Evolutionary conservation across 176 grass and related monocot species (phyloP).

Genomic region (Tillandsia fasciculata): DNA sequence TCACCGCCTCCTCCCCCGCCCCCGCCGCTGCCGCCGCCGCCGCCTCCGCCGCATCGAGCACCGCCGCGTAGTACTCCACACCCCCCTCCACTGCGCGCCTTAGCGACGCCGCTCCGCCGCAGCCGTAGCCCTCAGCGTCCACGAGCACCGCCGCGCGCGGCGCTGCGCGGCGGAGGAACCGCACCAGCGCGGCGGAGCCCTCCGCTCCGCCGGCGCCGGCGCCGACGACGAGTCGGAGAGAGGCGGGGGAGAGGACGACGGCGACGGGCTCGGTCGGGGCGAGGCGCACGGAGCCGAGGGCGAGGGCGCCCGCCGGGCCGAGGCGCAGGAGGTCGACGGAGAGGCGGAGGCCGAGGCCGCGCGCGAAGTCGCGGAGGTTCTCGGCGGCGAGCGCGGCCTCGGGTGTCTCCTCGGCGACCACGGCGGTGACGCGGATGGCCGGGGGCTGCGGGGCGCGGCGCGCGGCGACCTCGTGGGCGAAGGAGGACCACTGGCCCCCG

Average conservation of each 20-base stretch:
- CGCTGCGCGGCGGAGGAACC: constrained; percentile 20
- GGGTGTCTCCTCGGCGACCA: constrained; percentile 37
- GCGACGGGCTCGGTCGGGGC: constrained; percentile 29
- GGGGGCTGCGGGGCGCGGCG: constrained; percentile 20
- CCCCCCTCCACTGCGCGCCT: constrained; percentile 23
- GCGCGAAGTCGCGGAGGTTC: constrained; percentile 54
- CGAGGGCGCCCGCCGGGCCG: constrained; percentile 21
- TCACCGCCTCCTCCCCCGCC: constrained; percentile 21
- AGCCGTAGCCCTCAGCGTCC: constrained; percentile 25
- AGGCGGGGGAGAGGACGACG: constrained; percentile 34
- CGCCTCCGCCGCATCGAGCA: constrained; percentile 32
- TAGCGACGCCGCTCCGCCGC: constrained; percentile 4
- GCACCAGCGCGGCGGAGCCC: constrained; percentile 22
- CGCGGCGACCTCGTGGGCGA: constrained; percentile 37
- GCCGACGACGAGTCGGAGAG: constrained; percentile 29
- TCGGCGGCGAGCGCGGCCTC: constrained; percentile 52
- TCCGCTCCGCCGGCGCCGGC: constrained; percentile 9
- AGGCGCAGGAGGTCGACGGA: constrained; percentile 39
- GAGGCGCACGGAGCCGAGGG: constrained; percentile 25
- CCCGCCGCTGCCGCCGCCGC: constrained; percentile 23
- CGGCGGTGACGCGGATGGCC: constrained; percentile 36
- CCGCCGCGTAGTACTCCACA: constrained; percentile 27
- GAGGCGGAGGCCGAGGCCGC: constrained; percentile 35
- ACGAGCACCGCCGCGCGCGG: constrained; percentile 34
- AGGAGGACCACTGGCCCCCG: constrained; percentile 62